Evolutionary conservation across 2,329 filamentous ascomycete species (phyloP).

Genomic region (Clathrospora elynae): DNA sequence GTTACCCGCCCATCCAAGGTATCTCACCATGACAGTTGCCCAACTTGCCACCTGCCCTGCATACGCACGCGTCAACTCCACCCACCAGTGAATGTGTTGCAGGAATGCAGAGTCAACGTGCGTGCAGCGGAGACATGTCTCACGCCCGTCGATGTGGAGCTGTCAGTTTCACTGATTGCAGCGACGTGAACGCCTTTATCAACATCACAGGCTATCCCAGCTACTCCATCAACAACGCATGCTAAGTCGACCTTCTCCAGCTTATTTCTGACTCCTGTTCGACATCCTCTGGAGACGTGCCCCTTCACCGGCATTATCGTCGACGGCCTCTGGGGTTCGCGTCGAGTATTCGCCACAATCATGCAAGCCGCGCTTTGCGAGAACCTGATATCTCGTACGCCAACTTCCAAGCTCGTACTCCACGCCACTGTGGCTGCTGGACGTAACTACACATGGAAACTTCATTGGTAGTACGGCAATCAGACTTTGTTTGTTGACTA

Average conservation of each 20-base stretch:
- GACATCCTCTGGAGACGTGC: not conserved
- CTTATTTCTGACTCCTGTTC: slow-evolving; percentile 4
- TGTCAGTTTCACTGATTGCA: slow-evolving; percentile 6
- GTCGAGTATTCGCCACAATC: slow-evolving; percentile 7
- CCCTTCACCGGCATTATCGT: slow-evolving; percentile 6
- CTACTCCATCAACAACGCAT: slow-evolving; percentile 11
- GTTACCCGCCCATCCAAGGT: not conserved
- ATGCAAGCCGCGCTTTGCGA: too few relatives aligned
- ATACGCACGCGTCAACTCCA: slow-evolving; percentile 6
- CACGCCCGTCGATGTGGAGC: not conserved
- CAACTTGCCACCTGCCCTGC: slow-evolving; percentile 9
- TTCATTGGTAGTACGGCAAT: too few relatives aligned
- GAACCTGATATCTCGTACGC: too few relatives aligned
- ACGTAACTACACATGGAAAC: too few relatives aligned
- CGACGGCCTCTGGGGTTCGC: slow-evolving; percentile 1
- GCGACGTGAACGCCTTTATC: slow-evolving; percentile 3
- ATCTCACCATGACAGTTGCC: slow-evolving; percentile 3
- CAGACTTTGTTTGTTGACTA: too few relatives aligned
- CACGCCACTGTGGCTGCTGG: too few relatives aligned
- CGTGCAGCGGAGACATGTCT: slow-evolving; percentile 3
- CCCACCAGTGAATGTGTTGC: too few relatives aligned
- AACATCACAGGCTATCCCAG: slow-evolving; percentile 11
- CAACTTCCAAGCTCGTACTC: too few relatives aligned
- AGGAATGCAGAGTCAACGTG: not conserved
- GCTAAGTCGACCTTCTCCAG: not conserved